These are phyloP conservation scores for Ulota crispa DNA, from an alignment of 225 moss, liverwort and hornwort genomes.

Conservation along the genomic window DNA sequence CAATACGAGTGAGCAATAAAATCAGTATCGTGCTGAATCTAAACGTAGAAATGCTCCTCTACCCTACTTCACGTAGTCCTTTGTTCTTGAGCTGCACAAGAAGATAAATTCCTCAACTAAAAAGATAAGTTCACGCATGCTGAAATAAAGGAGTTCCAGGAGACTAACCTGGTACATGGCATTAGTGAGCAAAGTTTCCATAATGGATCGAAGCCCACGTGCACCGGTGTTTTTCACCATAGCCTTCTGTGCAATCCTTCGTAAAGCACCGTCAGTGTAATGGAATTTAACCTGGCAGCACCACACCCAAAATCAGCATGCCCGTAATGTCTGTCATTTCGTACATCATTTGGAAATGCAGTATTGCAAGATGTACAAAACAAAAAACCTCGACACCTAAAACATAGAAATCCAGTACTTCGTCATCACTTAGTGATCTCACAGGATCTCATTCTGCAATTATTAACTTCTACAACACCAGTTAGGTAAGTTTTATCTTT, in stretches of 20 bases:
- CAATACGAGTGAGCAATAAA: background rate
- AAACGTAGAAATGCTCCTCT: background rate
- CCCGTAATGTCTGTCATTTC: background rate
- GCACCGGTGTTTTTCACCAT: conserved; percentile 88
- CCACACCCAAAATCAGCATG: background rate
- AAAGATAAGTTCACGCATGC: background rate
- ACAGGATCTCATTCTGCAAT: conserved; percentile 4
- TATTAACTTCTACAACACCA: background rate
- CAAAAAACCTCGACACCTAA: background rate
- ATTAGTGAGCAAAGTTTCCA: conserved; percentile 84
- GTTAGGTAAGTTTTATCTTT: background rate
- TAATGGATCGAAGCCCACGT: conserved; percentile 83
- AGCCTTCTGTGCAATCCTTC: conserved; percentile 82
- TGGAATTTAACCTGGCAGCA: conserved; percentile 73
- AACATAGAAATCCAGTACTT: conserved; percentile 1
- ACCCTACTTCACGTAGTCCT: background rate
- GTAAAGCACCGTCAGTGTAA: conserved; percentile 78
- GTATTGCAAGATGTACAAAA: conserved; percentile 6
- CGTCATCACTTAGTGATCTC: background rate
- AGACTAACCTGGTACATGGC: conserved; percentile 81
- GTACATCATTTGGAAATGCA: background rate
- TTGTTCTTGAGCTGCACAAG: background rate
- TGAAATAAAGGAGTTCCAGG: background rate
- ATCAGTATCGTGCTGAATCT: conserved; percentile 6
- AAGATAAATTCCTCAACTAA: background rate